Conservation (phyloP, 1,284 basidiomycete genomes). For the Apiotrichum montevideense region DNA sequence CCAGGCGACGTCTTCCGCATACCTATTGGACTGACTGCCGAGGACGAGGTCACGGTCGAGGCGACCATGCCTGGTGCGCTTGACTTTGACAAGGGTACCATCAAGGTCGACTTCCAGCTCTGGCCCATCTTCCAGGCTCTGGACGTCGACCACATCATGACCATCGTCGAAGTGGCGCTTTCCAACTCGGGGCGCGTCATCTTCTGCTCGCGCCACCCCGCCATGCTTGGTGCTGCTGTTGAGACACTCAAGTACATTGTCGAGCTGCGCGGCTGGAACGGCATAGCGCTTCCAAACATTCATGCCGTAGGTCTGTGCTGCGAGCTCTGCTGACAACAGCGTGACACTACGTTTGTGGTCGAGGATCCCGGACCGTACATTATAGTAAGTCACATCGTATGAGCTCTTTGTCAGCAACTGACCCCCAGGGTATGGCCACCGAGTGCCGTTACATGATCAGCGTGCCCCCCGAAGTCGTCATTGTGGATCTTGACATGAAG, state of each 20-base stretch:
- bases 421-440: slow-evolving; percentile 62
- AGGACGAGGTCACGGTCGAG: slow-evolving; percentile 34
- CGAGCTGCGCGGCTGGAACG: slow-evolving; percentile 89
- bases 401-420: neutral
- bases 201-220: slow-evolving; percentile 83
- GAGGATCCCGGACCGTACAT: slow-evolving; percentile 75
- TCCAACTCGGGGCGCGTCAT: slow-evolving; percentile 86
- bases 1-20: slow-evolving; percentile 58
- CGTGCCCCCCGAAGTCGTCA: slow-evolving; percentile 71
- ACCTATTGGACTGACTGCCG: slow-evolving; percentile 22
- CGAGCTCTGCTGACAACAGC: slow-evolving; percentile 7
- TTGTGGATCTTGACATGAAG: slow-evolving; percentile 72
- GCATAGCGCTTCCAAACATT: slow-evolving; percentile 73
- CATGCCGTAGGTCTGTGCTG: slow-evolving; percentile 54
- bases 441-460: slow-evolving; percentile 74
- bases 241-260: slow-evolving; percentile 85
- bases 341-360: slow-evolving; percentile 38
- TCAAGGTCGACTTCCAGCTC: slow-evolving; percentile 67
- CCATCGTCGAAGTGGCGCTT: slow-evolving; percentile 85
- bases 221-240: slow-evolving; percentile 77
- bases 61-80: slow-evolving; percentile 46
- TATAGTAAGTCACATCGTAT: slow-evolving; percentile 50
- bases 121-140: slow-evolving; percentile 95
- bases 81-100: slow-evolving; percentile 47
- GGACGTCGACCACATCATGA: slow-evolving; percentile 88